Evolutionary conservation across 2,329 filamentous ascomycete genomes (phyloP), one percentile per base, ranked within the genome.

Genomic region (Nothophoma quercina): DNA sequence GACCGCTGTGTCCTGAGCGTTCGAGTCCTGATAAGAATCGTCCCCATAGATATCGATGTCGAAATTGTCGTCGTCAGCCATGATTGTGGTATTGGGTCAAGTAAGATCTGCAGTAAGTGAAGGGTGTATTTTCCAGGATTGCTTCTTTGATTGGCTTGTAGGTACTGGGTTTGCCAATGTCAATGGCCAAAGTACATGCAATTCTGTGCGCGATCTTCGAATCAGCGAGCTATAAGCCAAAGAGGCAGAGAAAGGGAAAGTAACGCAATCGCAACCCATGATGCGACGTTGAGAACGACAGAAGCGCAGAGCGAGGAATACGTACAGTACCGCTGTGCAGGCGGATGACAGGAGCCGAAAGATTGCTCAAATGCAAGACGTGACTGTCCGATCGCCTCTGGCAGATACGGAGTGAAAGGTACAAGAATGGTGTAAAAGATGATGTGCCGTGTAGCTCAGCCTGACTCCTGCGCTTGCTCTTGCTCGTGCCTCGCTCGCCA

Each of bases 1-100:
- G 36, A 68, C 51, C n/a, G 55, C 58, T 26, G 64, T 58, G 23
- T 71, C 65, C 39, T 68, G 60, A 2, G 55, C 42, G 44, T 26
- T 54, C 15, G 68, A 51, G 26, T 72, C 69, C 55, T 67, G 63
- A 51, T 65, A 70, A 41, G 68, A 74, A 44, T 85, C 83, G 66
- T 88, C 85, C 59, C 85, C 85, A 68, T 88, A 88, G 75, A 88
- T 86, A 72, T 88, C 85, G 78, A 88, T 87, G 65, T 88, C 85
- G 79, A 88, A 88, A 69, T 86, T 86, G 74, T 88, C 85, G 75
- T 87, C 85, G 71, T 87, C 85, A 68, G 83, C 79, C 71, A 77
- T 77, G 44, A 43, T 69, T 68, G 64, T 64, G 64, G 60, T 60
- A 34, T 53, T 56, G 38, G 45, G 45, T 65, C 58, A 63, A 68